Evolutionary conservation across 2,329 filamentous ascomycete genomes (phyloP), one percentile per base, ranked within the genome.

Genomic region (Fusarium virguliforme): DNA sequence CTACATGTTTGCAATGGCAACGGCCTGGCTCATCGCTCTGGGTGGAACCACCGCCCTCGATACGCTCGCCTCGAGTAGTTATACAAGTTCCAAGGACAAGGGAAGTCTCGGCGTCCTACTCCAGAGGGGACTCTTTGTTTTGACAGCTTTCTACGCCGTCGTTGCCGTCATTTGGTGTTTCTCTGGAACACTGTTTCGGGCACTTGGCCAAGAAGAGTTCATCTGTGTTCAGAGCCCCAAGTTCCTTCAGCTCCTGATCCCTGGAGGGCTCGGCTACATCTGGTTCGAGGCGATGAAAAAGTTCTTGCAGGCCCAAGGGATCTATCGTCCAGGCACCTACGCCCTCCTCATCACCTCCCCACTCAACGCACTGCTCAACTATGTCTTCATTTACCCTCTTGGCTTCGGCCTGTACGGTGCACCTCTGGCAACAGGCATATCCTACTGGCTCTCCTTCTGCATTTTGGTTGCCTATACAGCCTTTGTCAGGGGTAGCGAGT

Each of bases 1-100:
- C 2, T 95, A 96, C 83, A 97, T 97, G 94, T 97, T 97, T 74
- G 94, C 94, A 60, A 94, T 95, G 92, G 90, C 92, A 24, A 94
- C 93, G 1, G 94, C 91, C 0, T 97, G 94, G 94, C 87, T 97
- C 38, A 92, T 97, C 65, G 94, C 91, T 0, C 87, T 97, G 4
- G 94, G 94, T 30, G 94, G 94, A 8, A 95, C 93, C 0, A 97
- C 93, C 1, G 94, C 94, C 0, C 86, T 97, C 46, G 94, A 97
- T 79, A 97, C 94, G 0, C 84, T 97, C 26, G 94, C 93, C 2
- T 95, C 93, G 0, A 93, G 91, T 51, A 91, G 91, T 48, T 97
- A 94, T 79, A 97, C 94, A 0, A 92, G 92, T 1, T 93, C 92
- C 68, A 88, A 90, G 71, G 91, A 95, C 79, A 94, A 92, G 67